These are phyloP conservation scores for Fragaria iinumae DNA, from an alignment of 306 rosid genomes.

Conservation along the genomic window DNA sequence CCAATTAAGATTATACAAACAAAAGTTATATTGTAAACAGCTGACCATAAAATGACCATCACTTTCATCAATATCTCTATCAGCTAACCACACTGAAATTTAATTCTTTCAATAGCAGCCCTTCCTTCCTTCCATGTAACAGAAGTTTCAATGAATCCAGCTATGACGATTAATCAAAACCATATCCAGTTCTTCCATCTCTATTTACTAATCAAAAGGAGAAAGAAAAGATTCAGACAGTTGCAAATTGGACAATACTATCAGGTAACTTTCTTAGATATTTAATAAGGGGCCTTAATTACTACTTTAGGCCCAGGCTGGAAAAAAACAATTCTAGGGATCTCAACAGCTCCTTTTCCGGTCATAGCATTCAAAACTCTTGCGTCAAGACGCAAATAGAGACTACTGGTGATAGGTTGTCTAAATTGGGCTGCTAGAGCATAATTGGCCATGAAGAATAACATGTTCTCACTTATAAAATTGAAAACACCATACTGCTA, in stretches of 20 bases:
- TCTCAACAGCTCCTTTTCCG: not conserved
- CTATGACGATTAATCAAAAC: not conserved
- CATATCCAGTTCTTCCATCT: not conserved
- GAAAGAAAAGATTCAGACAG: not conserved
- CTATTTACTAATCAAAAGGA: not conserved
- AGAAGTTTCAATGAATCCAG: not conserved
- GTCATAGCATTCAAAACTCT: not conserved
- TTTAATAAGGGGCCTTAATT: not conserved
- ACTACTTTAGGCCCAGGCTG: not conserved
- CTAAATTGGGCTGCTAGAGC: not conserved
- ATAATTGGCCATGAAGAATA: not conserved
- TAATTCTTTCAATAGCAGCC: not conserved
- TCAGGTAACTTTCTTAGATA: not conserved
- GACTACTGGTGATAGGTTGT: not conserved
- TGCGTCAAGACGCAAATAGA: not conserved
- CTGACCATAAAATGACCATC: not conserved
- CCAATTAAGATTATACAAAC: not conserved
- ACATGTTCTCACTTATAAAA: not conserved
- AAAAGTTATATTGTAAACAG: not conserved
- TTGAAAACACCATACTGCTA: not conserved
- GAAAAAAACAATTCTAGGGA: not conserved
- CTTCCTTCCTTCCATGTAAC: not conserved
- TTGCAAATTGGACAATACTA: not conserved
- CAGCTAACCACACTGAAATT: not conserved
- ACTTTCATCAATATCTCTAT: not conserved